Evolutionary conservation across 805 yeast species (phyloP), one percentile per base, ranked within the genome.

Genomic region (Tetrapisispora nanseiensis): DNA sequence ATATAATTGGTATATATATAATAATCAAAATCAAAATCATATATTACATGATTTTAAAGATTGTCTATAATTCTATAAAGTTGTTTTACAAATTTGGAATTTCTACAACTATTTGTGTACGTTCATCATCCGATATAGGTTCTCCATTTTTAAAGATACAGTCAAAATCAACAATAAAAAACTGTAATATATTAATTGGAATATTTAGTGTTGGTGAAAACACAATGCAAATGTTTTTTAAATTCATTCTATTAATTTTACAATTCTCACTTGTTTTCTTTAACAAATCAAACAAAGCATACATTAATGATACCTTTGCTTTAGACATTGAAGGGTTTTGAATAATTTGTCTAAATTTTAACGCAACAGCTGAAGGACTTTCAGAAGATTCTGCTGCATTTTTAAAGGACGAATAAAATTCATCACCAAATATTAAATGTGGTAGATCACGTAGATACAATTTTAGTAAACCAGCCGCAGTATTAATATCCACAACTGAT

Each of bases 401-500:
- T 42, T 56, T 65, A 51, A 73, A 70, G 18, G 67, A 61, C 11
- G 62, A 52, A 23, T 62, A 65, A 33, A 66, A 55, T n/a, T 70
- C 73, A 21, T 69, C 71, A 0, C 90, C 79, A 30, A 86, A 64
- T n/a, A 86, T 69, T 24, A 76, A 75, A 18, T 74, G 70, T 2
- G 95, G 86, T 42, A 90, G 61, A 42, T 80, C 86, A 47, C 97
- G 70, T 43, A 90, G 66, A 62, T 82, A 90, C 15, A 89, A 70
- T 57, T 90, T 90, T 49, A 90, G 66, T 34, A 90, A 65, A 0
- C 96, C 95, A 2, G 96, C 82, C 7, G 86, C 82, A 0, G 95
- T 82, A 60, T 90, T 87, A 24, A 85, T 80, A 60, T 89, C 96
- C 12, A 54, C 46, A 21, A 28, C 26, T 20, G 24, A n/a, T 13